A percentile compares a stretch with the other conserved stretches of the same genome.
Conservation (phyloP, 83 land plant genomes). For the Thuja plicata region DNA sequence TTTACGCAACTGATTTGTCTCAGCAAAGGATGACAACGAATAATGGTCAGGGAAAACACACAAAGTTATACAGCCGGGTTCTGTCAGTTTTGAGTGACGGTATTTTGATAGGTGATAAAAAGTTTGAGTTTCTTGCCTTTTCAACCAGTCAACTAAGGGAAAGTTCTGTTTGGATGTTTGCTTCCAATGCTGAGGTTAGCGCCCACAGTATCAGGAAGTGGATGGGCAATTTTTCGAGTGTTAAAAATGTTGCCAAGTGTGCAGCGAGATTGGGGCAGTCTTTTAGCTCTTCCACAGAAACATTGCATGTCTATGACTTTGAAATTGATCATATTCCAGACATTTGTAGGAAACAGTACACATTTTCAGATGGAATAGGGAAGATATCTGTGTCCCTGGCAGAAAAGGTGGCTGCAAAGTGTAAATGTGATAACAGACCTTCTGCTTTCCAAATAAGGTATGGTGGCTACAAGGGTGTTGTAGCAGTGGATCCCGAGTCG, state of each 20-base stretch:
- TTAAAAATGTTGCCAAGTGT: constrained; percentile 87
- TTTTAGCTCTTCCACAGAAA: constrained; percentile 78
- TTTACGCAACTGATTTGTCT: constrained; percentile 47
- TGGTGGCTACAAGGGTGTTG: constrained; percentile 96
- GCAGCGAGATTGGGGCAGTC: constrained; percentile 93
- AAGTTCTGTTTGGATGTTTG: constrained; percentile 93
- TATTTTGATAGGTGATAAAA: constrained; percentile 67
- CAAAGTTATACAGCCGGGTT: constrained; percentile 63
- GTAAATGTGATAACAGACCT: constrained; percentile 53
- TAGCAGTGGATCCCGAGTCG: constrained; percentile 85
- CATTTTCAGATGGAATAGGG: constrained; percentile 93
- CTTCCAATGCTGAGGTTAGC: constrained; percentile 40
- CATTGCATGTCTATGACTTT: constrained; percentile 41
- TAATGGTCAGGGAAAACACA: constrained; percentile 18
- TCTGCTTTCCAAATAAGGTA: constrained; percentile 96
- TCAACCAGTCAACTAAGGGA: constrained; percentile 91
- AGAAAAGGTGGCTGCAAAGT: constrained; percentile 59
- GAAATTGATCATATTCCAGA: constrained; percentile 71
- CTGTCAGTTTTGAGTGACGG: constrained; percentile 60
- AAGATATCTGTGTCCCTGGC: constrained; percentile 81
- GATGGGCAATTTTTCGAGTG: constrained; percentile 87
- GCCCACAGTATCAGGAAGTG: constrained; percentile 59
- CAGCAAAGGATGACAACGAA: constrained; percentile 10
- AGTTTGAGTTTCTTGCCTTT: constrained; percentile 89
- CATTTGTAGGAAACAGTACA: constrained; percentile 33